A percentile compares a stretch with the other conserved stretches of the same genome.
Evolutionary conservation across 805 yeast species (phyloP).

Genomic region (Zygotorulaspora sp.): DNA sequence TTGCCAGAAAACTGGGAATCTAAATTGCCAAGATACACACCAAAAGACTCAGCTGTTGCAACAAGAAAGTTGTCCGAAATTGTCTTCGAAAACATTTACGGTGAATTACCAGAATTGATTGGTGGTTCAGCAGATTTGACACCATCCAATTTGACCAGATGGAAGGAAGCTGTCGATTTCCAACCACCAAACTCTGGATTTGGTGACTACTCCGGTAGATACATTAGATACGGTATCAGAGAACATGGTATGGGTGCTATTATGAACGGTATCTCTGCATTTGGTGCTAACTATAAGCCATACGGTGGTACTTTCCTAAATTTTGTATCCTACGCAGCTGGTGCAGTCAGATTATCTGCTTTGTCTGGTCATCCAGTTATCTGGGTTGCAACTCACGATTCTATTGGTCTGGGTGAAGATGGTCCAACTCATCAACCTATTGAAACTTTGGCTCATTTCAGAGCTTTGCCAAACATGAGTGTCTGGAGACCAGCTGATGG

Average conservation of each 20-base stretch:
- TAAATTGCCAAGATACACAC: slow-evolving; percentile 71
- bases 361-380: slow-evolving; percentile 76
- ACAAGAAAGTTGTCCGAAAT: slow-evolving; percentile 91
- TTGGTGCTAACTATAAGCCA: slow-evolving; percentile 74
- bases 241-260: slow-evolving; percentile 99
- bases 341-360: slow-evolving; percentile 83
- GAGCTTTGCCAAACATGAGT: slow-evolving; percentile 76
- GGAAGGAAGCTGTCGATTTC: slow-evolving; percentile 81
- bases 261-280: slow-evolving; percentile 95
- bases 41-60: slow-evolving; percentile 79
- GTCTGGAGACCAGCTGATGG: slow-evolving; percentile 96
- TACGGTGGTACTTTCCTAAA: slow-evolving; percentile 98
- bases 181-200: slow-evolving; percentile 77
- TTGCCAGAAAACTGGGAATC: slow-evolving; percentile 82
- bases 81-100: slow-evolving; percentile 59
- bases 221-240: slow-evolving; percentile 96
- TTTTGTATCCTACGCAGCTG: slow-evolving; percentile 80
- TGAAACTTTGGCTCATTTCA: slow-evolving; percentile 80
- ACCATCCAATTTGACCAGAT: slow-evolving; percentile 92
- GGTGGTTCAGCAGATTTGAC: slow-evolving; percentile 99
- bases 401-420: slow-evolving; percentile 88
- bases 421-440: slow-evolving; percentile 94
- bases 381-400: slow-evolving; percentile 89
- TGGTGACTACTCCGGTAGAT: slow-evolving; percentile 88
- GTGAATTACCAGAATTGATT: slow-evolving; percentile 75